Evolutionary conservation across 148 eudicot genomes (phyloP), one percentile per base, ranked within the genome.

Genomic region (Dianthus caryophyllus): DNA sequence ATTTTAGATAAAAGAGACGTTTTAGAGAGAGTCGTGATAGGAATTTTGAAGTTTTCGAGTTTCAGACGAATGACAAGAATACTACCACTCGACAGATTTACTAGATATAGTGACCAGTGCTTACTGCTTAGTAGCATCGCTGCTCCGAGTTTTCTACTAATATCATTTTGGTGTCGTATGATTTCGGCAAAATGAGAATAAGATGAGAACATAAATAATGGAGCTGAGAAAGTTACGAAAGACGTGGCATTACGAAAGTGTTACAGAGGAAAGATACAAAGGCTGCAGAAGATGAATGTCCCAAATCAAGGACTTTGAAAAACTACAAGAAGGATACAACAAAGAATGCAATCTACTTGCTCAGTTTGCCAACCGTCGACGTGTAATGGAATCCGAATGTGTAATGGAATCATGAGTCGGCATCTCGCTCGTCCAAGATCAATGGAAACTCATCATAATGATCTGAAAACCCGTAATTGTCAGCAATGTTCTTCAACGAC

Each of bases 361-460:
- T 69, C 55, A 64, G 2, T 44, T n/a, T 59, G 24, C 43, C 26
- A 54, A 64, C 29, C 21, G 9, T 46, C n/a, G 30, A 20, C 49
- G 41, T 17, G 44, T 20, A 60, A 60, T 31, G 31, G 25, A 31
- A 60, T 18, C 43, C 15, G 18, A 4, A 31, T 31, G 24, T 18
- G 6, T 38, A 25, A 29, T 58, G 27, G 52, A 38, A 71, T 20
- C 30, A 49, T 27, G 51, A 75, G 47, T 81, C 79, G 7, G 56
- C 36, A 60, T 76, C 87, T 77, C 85, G 80, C 56, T 72, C 77
- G 62, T 77, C 82, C 73, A 85, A 81, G 63, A 84, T 78, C 71
- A 92, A 46, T 11, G 97, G 93, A 71, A 87, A 92, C 65, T 89
- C 97, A 68, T 87, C 93, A 30, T 79, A 80, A n/a, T 84, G 79